Evolutionary conservation across 2,329 filamentous ascomycete species (phyloP), one percentile per base, ranked within the genome.

Genomic region (Apiospora sp.): DNA sequence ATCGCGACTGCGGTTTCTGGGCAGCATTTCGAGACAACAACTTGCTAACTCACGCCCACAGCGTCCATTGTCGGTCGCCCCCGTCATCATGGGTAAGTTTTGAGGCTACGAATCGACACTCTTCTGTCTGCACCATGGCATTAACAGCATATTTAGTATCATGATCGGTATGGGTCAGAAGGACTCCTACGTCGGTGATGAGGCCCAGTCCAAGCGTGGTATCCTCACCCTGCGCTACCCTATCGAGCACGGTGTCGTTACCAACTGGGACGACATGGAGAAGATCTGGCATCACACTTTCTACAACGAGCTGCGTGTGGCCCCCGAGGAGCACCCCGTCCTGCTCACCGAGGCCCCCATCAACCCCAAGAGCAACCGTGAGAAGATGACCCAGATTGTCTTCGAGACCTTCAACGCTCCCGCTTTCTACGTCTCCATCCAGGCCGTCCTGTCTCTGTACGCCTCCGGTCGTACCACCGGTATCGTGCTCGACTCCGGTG

Each of bases 131-230:
- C 58, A n/a, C 19, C 34, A n/a, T 41, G 34, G 58, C 13, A 64
- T 41, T 64, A 64, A 64, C 58, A 13, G 30, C 58, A 64, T 64
- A 10, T 41, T 82, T 22, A 98, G 96, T 92, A 98, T 99, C 91
- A 99, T 99, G 96, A 98, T 99, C 87, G 96, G 96, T 92, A 99
- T 99, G 96, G 96, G 96, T 82, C 96, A 98, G 90, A 99, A 99
- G 91, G 96, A 99, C 92, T 98, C 96, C 77, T 99, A 99, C 85
- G 96, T 99, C 82, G 96, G 96, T 91, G 96, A 99, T 89, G 96
- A 99, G 91, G 96, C 96, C 89, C 96, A 99, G 91, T 99, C 96
- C 86, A 99, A 99, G 95, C 96, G 96, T 96, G 96, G 96, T 98
- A 98, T 99, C 89, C 92, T 99, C 82, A 98, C 96, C 77, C 92